Conservation (phyloP, 176 grass and related monocot genomes). For the Tillandsia leiboldiana region DNA sequence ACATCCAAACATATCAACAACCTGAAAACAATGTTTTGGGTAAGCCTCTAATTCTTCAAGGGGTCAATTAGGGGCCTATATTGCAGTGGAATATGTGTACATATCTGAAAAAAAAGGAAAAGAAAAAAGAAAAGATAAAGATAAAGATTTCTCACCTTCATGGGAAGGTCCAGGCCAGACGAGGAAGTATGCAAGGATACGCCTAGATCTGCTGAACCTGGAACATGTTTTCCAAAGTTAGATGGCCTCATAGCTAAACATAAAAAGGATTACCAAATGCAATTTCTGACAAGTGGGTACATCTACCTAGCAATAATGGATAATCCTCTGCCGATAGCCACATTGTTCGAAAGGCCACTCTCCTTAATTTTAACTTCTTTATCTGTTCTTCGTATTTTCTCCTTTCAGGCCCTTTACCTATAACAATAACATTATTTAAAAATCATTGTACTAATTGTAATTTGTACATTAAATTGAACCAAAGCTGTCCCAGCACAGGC, state of each 20-base stretch:
- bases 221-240: constrained; percentile 15
- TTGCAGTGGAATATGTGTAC: background rate
- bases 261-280: background rate
- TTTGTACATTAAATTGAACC: too few species aligned
- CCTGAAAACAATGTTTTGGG: constrained; percentile 31
- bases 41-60: too few species aligned
- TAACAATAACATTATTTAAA: background rate
- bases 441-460: too few species aligned
- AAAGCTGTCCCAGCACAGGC: too few species aligned
- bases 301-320: constrained; percentile 74
- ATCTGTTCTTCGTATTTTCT: constrained; percentile 83
- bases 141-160: constrained; percentile 55
- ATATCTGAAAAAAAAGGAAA: background rate
- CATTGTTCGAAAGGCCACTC: constrained; percentile 88
- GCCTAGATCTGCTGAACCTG: constrained; percentile 89
- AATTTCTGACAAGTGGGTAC: constrained; percentile 14
- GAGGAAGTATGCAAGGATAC: constrained; percentile 91
- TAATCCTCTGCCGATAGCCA: constrained; percentile 98
- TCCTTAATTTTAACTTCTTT: constrained; percentile 75
- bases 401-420: constrained; percentile 98
- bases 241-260: background rate
- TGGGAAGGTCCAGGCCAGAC: constrained; percentile 84
- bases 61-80: too few species aligned
- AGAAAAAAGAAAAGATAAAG: background rate
- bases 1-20: constrained; percentile 99